A percentile compares a stretch with the other conserved stretches of the same genome.
Evolutionary conservation across 169 alveolate genomes (phyloP).

Genomic region (Miamiensis avidus): DNA sequence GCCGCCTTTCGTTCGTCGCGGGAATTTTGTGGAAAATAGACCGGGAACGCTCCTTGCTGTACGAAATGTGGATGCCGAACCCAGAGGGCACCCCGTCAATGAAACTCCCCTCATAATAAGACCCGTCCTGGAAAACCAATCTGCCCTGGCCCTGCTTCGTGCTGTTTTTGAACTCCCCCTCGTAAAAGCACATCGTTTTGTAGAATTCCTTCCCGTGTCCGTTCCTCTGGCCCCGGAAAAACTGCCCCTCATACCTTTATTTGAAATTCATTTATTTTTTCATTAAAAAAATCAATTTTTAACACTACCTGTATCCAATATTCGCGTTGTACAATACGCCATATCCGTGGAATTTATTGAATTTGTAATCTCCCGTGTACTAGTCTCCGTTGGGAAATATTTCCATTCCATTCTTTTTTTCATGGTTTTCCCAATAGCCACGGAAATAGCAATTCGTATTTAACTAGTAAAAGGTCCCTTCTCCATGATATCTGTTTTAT

Average conservation of each 20-base stretch:
- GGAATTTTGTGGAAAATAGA: constrained; percentile 6
- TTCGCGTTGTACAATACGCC: constrained; percentile 24
- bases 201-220: constrained; percentile 69
- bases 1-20: background rate
- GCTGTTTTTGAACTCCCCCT: constrained; percentile 66
- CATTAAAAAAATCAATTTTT: no score
- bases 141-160: constrained; percentile 74
- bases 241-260: constrained; percentile 17
- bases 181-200: constrained; percentile 52
- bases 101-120: constrained; percentile 66
- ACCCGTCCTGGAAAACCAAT: constrained; percentile 48
- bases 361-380: constrained; percentile 34
- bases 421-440: constrained; percentile 27
- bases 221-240: constrained; percentile 32
- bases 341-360: constrained; percentile 29
- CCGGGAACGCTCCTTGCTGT: constrained; percentile 6
- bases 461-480: constrained; percentile 29
- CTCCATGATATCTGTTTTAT: constrained; percentile 30
- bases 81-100: constrained; percentile 44
- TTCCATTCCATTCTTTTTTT: constrained; percentile 36
- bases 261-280: no score
- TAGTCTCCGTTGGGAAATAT: constrained; percentile 44
- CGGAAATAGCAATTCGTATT: constrained; percentile 40
- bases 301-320: background rate
- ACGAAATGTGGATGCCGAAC: constrained; percentile 34